A percentile compares a stretch with the other conserved stretches of the same genome.
phyloP scores from a whole-genome alignment of 1,139 yeast genomes.

The Kodamaea anthophila region DNA sequence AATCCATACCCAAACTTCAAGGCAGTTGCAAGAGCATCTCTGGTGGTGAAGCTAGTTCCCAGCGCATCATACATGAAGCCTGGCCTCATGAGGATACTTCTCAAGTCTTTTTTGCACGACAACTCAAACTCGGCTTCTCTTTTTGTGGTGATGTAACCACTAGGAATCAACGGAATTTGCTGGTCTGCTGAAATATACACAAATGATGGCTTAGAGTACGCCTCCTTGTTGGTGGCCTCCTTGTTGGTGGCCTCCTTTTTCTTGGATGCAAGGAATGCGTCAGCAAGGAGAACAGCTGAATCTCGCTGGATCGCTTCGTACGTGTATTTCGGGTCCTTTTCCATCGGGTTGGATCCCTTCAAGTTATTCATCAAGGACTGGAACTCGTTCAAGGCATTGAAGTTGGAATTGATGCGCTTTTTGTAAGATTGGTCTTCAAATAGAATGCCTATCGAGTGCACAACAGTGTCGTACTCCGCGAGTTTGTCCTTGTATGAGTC shows the following conservation, averaged over 20 bases:
- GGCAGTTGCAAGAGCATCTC: constrained; percentile 23
- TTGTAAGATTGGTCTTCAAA: constrained; percentile 67
- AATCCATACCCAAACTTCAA: constrained; percentile 34
- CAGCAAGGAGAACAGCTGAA: constrained; percentile 63
- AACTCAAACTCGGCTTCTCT: constrained; percentile 69
- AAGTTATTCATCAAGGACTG: constrained; percentile 22
- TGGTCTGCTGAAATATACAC: constrained; percentile 80
- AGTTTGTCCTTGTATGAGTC: constrained; percentile 46
- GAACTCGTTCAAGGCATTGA: constrained; percentile 25
- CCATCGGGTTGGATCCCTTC: constrained; percentile 50
- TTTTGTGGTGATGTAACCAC: constrained; percentile 67
- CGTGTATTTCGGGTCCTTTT: constrained; percentile 37
- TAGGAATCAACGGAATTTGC: constrained; percentile 61
- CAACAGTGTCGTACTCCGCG: constrained; percentile 54
- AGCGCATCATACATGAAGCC: constrained; percentile 64
- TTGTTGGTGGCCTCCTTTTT: neutral
- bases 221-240: neutral
- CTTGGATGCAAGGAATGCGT: constrained; percentile 31
- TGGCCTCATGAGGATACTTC: constrained; percentile 67
- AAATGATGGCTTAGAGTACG: constrained; percentile 34
- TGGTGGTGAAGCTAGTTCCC: constrained; percentile 20
- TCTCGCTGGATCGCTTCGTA: constrained; percentile 64
- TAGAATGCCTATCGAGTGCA: constrained; percentile 77
- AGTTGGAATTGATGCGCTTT: constrained; percentile 39
- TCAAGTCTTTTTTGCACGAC: constrained; percentile 34